These are phyloP conservation scores for Mrakia blollopis DNA, from an alignment of 768 basidiomycete genomes.

Conservation along the genomic window DNA sequence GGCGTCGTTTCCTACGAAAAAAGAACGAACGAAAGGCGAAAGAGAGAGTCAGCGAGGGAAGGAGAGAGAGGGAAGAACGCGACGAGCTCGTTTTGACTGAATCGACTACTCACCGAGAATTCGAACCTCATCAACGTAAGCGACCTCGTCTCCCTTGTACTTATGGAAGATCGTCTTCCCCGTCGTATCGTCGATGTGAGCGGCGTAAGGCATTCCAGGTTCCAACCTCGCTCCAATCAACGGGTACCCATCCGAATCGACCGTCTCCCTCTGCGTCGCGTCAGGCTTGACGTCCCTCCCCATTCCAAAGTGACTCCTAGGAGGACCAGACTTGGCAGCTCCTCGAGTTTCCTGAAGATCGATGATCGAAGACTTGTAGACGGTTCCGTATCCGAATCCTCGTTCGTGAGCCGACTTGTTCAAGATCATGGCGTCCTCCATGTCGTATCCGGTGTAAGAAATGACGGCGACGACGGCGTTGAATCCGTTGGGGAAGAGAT, in stretches of 20 bases:
- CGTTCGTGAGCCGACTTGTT: slow-evolving; percentile 99
- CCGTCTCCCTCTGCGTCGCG: slow-evolving; percentile 50
- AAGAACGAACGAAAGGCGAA: background rate
- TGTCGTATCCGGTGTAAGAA: slow-evolving; percentile 99
- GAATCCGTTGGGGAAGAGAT: slow-evolving; percentile 94
- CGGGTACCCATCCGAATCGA: slow-evolving; percentile 83
- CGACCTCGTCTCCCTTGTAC: slow-evolving; percentile 93
- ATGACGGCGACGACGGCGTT: slow-evolving; percentile 99
- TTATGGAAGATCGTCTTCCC: slow-evolving; percentile 78
- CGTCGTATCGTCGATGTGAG: slow-evolving; percentile 79
- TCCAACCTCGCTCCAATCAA: slow-evolving; percentile 63
- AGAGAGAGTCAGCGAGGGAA: background rate
- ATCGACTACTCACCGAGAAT: slow-evolving; percentile 60
- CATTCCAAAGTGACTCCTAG: slow-evolving; percentile 83
- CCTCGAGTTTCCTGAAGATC: slow-evolving; percentile 79
- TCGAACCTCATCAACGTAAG: slow-evolving; percentile 84
- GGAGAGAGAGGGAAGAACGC: background rate
- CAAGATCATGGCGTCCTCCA: slow-evolving; percentile 99
- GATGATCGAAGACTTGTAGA: slow-evolving; percentile 89
- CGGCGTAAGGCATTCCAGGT: slow-evolving; percentile 74
- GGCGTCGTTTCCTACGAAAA: slow-evolving; percentile 64
- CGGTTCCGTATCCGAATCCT: slow-evolving; percentile 91
- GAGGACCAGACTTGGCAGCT: slow-evolving; percentile 55
- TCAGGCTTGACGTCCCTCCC: slow-evolving; percentile 60
- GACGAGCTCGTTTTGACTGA: too few relatives aligned